Conservation (phyloP, 371 early-diverging fungal genomes). For the Sporodiniella umbellata region DNA sequence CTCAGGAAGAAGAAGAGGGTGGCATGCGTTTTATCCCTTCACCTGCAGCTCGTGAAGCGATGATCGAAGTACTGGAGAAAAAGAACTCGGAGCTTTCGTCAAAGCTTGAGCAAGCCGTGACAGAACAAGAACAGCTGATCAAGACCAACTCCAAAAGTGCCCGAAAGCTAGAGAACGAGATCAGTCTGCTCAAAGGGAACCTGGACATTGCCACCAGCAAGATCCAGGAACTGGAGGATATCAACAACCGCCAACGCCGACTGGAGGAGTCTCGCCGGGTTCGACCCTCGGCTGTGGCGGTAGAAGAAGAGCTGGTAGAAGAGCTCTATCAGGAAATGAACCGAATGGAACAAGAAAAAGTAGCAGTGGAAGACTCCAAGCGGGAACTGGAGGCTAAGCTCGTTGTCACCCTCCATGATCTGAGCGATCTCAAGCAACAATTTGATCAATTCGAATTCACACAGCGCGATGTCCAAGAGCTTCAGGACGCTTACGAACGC, state of each 20-base stretch:
- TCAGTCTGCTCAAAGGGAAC: constrained; percentile 27
- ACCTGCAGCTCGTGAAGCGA: constrained; percentile 42
- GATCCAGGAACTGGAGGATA: constrained; percentile 45
- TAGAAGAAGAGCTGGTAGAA: constrained; percentile 7
- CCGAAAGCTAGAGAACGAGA: constrained; percentile 37
- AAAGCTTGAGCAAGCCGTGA: constrained; percentile 30
- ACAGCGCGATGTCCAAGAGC: constrained; percentile 34
- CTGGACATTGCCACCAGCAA: constrained; percentile 41
- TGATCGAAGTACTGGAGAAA: constrained; percentile 46
- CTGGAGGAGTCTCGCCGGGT: not conserved
- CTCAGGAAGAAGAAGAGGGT: constrained; percentile 5
- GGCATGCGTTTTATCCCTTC: constrained; percentile 42
- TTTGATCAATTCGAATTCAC: constrained; percentile 47
- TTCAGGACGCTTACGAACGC: constrained; percentile 43
- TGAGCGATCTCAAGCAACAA: constrained; percentile 40
- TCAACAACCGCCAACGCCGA: constrained; percentile 22
- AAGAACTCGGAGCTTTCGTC: constrained; percentile 34
- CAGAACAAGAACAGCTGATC: constrained; percentile 24
- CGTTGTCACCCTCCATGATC: constrained; percentile 30
- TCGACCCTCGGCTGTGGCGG: not conserved
- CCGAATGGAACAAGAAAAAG: constrained; percentile 32
- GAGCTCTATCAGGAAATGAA: constrained; percentile 30
- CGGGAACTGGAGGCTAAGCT: constrained; percentile 39
- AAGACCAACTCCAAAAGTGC: constrained; percentile 22
- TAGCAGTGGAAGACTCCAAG: constrained; percentile 34